A percentile compares a stretch with the other conserved stretches of the same genome.
Evolutionary conservation across 108 stramenopile species (phyloP).

Genomic region (Cyclotella sp.): DNA sequence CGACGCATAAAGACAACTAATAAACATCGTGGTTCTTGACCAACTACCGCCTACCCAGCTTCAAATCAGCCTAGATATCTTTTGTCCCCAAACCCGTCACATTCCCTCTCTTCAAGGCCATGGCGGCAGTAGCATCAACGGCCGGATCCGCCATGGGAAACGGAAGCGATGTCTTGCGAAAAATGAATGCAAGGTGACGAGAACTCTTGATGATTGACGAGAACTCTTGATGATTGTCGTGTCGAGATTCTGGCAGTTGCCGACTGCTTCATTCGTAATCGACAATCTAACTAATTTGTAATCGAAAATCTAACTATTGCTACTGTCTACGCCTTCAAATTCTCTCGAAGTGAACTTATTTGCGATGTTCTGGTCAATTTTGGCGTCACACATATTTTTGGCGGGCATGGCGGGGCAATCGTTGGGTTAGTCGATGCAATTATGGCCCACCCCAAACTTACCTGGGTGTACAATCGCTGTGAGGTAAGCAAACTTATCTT

Average conservation of each 20-base stretch:
- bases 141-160: background rate
- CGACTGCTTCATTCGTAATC: too few relatives aligned
- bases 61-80: too few relatives aligned
- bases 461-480: conserved; percentile 56
- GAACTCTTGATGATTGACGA: background rate
- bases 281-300: background rate
- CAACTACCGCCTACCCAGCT: too few relatives aligned
- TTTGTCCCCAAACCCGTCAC: too few relatives aligned
- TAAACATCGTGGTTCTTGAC: too few relatives aligned
- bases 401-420: conserved; percentile 61
- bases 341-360: conserved; percentile 21
- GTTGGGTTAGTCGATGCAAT: conserved; percentile 59
- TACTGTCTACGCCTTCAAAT: background rate
- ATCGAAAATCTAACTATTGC: background rate
- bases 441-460: conserved; percentile 40
- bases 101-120: too few relatives aligned
- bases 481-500: conserved; percentile 17
- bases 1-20: too few relatives aligned
- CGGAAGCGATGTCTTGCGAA: background rate
- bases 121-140: background rate
- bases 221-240: too few relatives aligned
- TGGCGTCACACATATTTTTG: conserved; percentile 39
- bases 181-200: conserved; percentile 3
- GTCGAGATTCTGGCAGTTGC: too few relatives aligned
- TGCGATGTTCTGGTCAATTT: conserved; percentile 29